Evolutionary conservation across 1,139 yeast species (phyloP), one percentile per base, ranked within the genome.

Genomic region (Candida sp.): DNA sequence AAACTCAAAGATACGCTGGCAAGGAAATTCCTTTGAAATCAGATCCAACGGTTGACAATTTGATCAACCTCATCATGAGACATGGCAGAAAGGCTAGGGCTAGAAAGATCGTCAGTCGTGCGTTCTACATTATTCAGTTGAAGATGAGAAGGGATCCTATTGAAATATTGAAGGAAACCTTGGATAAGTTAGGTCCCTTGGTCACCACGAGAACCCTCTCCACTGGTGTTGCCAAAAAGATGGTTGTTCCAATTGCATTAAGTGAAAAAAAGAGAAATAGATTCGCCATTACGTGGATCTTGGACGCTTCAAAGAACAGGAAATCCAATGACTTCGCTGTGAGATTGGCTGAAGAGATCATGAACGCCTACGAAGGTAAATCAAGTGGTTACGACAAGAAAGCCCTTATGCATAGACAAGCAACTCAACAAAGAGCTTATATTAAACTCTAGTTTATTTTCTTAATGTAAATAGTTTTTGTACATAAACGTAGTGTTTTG

Each of bases 71-170:
- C 72, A 85, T 94, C 54, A 96, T 96, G 99, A 85, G 91, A 65
- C 86, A 90, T 64, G 99, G 99, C 47, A 86, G 87, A 68, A 94
- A 93, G 68, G 84, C 91, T 49, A 75, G 80, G 49, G 98, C 99
- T 1, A 88, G 87, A 65, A 87, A 81, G 61, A 77, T 81, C 49
- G 79, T 96, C 55, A 81, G 88, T 51, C 82, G 88, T 65, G 96
- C 98, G 1, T 76, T 94, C 51, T 92, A 92, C 64, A 76, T 93
- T 50, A 87, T 94, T 12, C 85, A 89, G 69, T 75, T 90, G 59
- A 84, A 85, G 62, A 77, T 86, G 25, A 81, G 96, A 70, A 62
- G 73, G 57, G 91, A 90, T 64, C 99, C 99, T 3, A 86, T 93
- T 17, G 80, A 80, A 48, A 78, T 90, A 25, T 80, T 94, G 60